phyloP scores from a whole-genome alignment of 2,329 filamentous ascomycete species.

The Colletotrichum caudatum region DNA sequence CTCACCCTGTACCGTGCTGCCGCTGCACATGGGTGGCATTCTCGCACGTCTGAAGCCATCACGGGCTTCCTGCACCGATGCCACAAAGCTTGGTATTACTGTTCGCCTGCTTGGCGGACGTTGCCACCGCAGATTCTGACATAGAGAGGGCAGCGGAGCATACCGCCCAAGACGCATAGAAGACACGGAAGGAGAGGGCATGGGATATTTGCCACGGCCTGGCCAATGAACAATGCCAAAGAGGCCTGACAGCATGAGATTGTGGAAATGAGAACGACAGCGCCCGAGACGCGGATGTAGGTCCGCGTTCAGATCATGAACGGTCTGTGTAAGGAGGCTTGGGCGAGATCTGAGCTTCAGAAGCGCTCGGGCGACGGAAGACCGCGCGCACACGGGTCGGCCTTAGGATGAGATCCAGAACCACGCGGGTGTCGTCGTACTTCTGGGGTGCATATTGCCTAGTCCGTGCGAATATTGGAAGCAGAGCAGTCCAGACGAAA shows the following conservation, averaged over 20 bases:
- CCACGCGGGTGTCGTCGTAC: neutral
- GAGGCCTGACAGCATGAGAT: neutral
- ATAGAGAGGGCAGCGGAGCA: neutral
- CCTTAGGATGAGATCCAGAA: neutral
- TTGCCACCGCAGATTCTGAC: neutral
- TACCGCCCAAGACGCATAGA: constrained; percentile 1
- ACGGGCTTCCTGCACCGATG: neutral
- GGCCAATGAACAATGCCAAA: neutral
- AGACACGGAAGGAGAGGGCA: neutral
- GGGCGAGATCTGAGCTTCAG: neutral
- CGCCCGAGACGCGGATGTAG: neutral
- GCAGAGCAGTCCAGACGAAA: neutral
- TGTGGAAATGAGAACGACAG: constrained; percentile 34
- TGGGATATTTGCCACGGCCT: neutral
- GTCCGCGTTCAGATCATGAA: constrained; percentile 1
- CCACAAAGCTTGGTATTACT: constrained; percentile 41
- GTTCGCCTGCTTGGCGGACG: constrained; percentile 10
- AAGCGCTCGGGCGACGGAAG: constrained; percentile 4
- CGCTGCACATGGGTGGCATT: neutral
- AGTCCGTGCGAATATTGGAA: constrained; percentile 13
- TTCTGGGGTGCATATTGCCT: neutral
- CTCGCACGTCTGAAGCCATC: constrained; percentile 1
- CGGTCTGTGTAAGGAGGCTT: neutral
- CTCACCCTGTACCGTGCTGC: neutral
- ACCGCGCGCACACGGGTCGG: neutral